These are phyloP conservation scores for Botrytis porri DNA, from an alignment of 2,329 filamentous ascomycete species.

Conservation along the genomic window DNA sequence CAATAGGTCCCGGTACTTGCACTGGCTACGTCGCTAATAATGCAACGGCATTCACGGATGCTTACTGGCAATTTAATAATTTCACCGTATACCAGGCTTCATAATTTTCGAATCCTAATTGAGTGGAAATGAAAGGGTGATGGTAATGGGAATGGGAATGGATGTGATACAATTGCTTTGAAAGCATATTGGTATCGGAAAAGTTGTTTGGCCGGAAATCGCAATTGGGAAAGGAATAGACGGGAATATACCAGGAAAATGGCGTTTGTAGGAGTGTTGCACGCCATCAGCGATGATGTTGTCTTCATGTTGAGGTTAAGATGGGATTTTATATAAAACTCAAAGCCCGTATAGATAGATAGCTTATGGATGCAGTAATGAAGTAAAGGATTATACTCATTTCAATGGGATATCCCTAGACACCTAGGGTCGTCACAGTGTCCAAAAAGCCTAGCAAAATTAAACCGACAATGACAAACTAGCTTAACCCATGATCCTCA, in stretches of 20 bases:
- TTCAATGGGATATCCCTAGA: neutral
- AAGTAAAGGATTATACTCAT: neutral
- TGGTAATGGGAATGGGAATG: neutral
- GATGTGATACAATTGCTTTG: neutral
- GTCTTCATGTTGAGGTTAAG: neutral
- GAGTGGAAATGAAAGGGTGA: neutral
- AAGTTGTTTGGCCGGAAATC: neutral
- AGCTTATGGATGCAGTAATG: neutral
- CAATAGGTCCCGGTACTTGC: constrained; percentile 31
- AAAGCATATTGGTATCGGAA: neutral
- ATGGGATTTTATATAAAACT: neutral
- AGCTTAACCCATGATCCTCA: neutral
- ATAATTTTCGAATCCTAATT: neutral
- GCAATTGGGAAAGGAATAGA: neutral
- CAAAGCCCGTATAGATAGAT: neutral
- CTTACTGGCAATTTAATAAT: constrained; percentile 36
- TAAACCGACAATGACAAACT: neutral
- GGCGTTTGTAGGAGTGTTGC: neutral
- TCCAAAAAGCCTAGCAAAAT: neutral
- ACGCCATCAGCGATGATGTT: neutral
- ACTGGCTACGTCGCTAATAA: constrained; percentile 34
- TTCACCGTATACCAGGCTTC: constrained; percentile 32
- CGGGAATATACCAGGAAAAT: neutral
- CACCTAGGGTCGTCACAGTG: neutral
- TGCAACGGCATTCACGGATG: constrained; percentile 32